Evolutionary conservation across 1,284 basidiomycete genomes (phyloP).

Genomic region (Abortiporus biennis): DNA sequence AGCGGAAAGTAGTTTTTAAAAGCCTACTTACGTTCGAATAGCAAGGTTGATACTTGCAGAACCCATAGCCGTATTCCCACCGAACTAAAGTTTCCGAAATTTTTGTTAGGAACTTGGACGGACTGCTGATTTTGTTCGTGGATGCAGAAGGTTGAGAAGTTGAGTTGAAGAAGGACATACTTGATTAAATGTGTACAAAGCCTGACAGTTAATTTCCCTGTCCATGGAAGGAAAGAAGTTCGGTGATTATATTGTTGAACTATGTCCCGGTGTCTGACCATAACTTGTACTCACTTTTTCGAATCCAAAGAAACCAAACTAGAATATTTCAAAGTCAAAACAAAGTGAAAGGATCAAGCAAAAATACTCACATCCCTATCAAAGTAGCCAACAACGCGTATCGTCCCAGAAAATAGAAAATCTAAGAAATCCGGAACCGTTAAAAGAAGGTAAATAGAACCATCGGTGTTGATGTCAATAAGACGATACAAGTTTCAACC

Average conservation of each 20-base stretch:
- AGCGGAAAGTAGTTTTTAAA: not conserved
- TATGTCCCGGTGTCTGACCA: not conserved
- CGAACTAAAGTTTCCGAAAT: constrained; percentile 27
- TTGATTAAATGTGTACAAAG: constrained; percentile 69
- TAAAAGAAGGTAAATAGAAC: not conserved
- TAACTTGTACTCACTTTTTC: constrained; percentile 32
- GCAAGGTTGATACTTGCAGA: constrained; percentile 73
- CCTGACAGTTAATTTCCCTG: constrained; percentile 60
- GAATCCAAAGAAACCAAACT: constrained; percentile 56
- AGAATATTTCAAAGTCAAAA: constrained; percentile 7
- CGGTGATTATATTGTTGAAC: not conserved
- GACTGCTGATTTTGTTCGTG: too few relatives aligned
- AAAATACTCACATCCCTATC: constrained; percentile 55
- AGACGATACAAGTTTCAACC: too few relatives aligned
- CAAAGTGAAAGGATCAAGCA: not conserved
- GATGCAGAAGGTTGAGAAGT: not conserved
- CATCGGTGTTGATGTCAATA: too few relatives aligned
- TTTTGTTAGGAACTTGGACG: too few relatives aligned
- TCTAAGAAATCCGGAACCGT: constrained; percentile 29
- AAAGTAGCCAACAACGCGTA: constrained; percentile 62
- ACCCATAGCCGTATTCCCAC: constrained; percentile 67
- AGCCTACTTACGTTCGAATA: constrained; percentile 52
- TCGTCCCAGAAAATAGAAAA: constrained; percentile 68
- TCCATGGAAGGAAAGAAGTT: too few relatives aligned
- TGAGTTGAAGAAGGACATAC: constrained; percentile 9